phyloP scores from a whole-genome alignment of 2,329 filamentous ascomycete species.

The Trichoderma lentiforme region DNA sequence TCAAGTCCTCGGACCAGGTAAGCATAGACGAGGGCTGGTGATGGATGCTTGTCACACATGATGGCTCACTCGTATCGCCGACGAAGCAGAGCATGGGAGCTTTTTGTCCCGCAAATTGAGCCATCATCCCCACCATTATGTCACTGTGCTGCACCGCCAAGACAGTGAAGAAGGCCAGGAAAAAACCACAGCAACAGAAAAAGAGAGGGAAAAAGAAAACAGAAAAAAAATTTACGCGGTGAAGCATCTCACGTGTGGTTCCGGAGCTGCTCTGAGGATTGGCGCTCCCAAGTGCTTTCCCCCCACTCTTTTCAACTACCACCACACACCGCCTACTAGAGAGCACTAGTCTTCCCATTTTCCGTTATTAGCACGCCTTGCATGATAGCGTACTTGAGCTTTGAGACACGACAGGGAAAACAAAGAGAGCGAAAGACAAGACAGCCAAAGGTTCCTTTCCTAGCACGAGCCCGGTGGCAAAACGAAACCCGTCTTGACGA shows the following conservation, averaged over 20 bases:
- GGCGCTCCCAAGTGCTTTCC: background rate
- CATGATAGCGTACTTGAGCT: slow-evolving; percentile 6
- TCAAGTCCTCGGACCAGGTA: background rate
- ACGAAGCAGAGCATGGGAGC: background rate
- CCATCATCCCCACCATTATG: slow-evolving; percentile 14
- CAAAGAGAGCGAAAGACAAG: background rate
- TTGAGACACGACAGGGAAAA: slow-evolving; percentile 9
- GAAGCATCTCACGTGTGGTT: slow-evolving; percentile 16
- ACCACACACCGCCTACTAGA: slow-evolving; percentile 11
- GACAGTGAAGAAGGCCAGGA: background rate
- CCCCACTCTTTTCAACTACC: slow-evolving; percentile 9
- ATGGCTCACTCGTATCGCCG: slow-evolving; percentile 5
- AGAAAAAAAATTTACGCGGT: slow-evolving; percentile 8
- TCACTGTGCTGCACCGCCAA: slow-evolving; percentile 14
- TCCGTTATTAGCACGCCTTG: slow-evolving; percentile 16
- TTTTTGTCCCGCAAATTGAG: background rate
- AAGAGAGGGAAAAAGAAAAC: background rate
- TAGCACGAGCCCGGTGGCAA: slow-evolving; percentile 7
- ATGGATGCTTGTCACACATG: background rate
- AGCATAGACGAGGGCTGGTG: background rate
- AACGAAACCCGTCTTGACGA: background rate
- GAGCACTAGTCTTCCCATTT: slow-evolving; percentile 7
- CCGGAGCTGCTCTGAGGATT: slow-evolving; percentile 1
- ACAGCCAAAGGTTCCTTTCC: background rate
- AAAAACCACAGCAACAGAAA: background rate